phyloP scores from a whole-genome alignment of 192 early-diverging fungal genomes.

The Ambispora gerdemannii region DNA sequence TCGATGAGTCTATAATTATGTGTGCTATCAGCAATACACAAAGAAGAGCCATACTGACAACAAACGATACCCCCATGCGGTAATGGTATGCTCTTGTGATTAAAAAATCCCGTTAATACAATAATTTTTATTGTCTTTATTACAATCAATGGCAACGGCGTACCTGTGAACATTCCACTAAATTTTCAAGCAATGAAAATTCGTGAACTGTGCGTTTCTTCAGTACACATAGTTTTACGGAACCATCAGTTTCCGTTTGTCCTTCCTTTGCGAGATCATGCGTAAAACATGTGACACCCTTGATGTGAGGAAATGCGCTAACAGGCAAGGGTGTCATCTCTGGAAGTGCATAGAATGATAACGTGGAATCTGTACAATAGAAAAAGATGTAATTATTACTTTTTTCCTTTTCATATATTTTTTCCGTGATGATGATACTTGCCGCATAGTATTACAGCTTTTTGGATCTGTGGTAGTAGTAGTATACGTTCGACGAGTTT shows the following conservation, averaged over 20 bases:
- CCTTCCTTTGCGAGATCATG: slow-evolving; percentile 51
- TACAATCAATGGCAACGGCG: too few species aligned
- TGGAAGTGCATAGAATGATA: slow-evolving; percentile 62
- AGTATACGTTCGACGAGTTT: slow-evolving; percentile 62
- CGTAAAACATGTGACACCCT: slow-evolving; percentile 58
- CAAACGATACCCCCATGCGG: slow-evolving; percentile 59
- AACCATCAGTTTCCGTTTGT: slow-evolving; percentile 46
- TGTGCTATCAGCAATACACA: slow-evolving; percentile 65
- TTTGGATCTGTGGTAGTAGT: slow-evolving; percentile 58
- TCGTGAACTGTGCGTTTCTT: slow-evolving; percentile 49
- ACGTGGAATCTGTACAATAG: slow-evolving; percentile 53
- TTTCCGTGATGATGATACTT: slow-evolving; percentile 28
- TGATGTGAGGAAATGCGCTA: slow-evolving; percentile 44
- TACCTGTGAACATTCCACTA: not conserved
- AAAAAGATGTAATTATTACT: too few species aligned
- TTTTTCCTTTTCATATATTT: too few species aligned
- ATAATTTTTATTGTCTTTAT: too few species aligned
- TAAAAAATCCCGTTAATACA: too few species aligned
- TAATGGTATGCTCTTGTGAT: slow-evolving; percentile 32
- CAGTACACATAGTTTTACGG: slow-evolving; percentile 47
- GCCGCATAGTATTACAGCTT: slow-evolving; percentile 69
- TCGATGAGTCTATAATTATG: slow-evolving; percentile 70
- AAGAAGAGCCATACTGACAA: slow-evolving; percentile 47
- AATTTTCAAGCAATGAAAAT: slow-evolving; percentile 30
- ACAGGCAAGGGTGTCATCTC: slow-evolving; percentile 46